Evolutionary conservation across 192 early-diverging fungal genomes (phyloP).

Genomic region (Podochytrium sp.): DNA sequence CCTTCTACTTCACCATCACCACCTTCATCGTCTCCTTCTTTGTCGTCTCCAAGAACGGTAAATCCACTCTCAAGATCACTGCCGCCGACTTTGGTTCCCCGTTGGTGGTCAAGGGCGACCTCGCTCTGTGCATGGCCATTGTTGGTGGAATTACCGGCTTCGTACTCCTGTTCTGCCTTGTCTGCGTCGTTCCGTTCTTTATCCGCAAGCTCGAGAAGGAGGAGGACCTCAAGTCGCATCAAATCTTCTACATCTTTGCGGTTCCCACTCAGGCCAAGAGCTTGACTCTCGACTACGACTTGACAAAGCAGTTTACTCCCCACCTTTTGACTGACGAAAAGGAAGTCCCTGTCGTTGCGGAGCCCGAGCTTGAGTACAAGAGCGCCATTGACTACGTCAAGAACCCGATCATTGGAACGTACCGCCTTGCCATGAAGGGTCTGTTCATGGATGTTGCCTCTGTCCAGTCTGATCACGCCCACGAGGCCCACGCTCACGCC

Average conservation of each 20-base stretch:
- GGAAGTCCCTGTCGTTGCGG: slow-evolving; percentile 30
- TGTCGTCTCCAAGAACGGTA: slow-evolving; percentile 71
- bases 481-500: slow-evolving; percentile 65
- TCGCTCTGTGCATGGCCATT: slow-evolving; percentile 64
- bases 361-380: slow-evolving; percentile 35
- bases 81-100: slow-evolving; percentile 7
- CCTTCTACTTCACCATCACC: slow-evolving; percentile 73
- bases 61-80: slow-evolving; percentile 22
- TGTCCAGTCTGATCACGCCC: slow-evolving; percentile 30
- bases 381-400: slow-evolving; percentile 9
- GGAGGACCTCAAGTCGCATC: slow-evolving; percentile 76
- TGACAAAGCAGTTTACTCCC: slow-evolving; percentile 11
- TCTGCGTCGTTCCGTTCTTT: slow-evolving; percentile 73
- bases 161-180: slow-evolving; percentile 57
- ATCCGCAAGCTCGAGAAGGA: slow-evolving; percentile 63
- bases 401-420: not conserved
- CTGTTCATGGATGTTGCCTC: slow-evolving; percentile 46
- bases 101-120: not conserved
- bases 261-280: slow-evolving; percentile 52
- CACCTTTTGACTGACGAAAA: slow-evolving; percentile 22
- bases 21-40: slow-evolving; percentile 68
- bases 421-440: slow-evolving; percentile 4
- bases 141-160: slow-evolving; percentile 62
- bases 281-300: slow-evolving; percentile 21
- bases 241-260: slow-evolving; percentile 64